Conservation (phyloP, 345 rosid genomes). For the Eucalyptus cladocalyx region DNA sequence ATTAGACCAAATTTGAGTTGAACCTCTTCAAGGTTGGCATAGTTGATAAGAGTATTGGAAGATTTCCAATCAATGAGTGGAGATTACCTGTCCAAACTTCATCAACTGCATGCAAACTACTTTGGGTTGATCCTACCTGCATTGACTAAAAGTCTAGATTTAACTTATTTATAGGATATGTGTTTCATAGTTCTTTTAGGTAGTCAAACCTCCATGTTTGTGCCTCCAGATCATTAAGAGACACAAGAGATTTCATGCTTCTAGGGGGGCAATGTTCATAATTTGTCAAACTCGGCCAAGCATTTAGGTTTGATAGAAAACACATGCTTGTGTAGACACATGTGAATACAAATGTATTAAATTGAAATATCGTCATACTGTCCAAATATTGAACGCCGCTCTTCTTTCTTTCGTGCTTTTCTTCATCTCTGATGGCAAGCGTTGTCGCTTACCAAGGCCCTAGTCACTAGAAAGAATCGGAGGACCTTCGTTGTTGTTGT, state of each 20-base stretch:
- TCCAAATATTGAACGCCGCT: background rate
- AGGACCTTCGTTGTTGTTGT: background rate
- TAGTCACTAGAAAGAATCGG: background rate
- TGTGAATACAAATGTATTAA: background rate
- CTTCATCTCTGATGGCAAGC: background rate
- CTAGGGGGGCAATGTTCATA: background rate
- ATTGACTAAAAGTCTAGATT: background rate
- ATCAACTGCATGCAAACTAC: background rate
- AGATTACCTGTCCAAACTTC: background rate
- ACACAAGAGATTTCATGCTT: background rate
- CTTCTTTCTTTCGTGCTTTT: background rate
- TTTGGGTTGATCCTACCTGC: background rate
- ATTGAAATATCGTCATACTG: background rate
- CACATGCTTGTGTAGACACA: background rate
- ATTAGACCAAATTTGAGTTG: background rate
- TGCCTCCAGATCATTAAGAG: background rate
- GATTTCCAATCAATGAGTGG: background rate
- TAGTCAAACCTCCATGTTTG: background rate
- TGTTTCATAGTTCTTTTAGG: background rate
- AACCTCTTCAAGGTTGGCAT: background rate
- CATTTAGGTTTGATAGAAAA: background rate
- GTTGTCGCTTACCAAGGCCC: background rate
- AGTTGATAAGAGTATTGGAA: background rate
- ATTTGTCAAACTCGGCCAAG: background rate
- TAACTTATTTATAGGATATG: background rate